Conservation (phyloP, 2,329 filamentous ascomycete species). For the Arthrobotrys megalospora region DNA sequence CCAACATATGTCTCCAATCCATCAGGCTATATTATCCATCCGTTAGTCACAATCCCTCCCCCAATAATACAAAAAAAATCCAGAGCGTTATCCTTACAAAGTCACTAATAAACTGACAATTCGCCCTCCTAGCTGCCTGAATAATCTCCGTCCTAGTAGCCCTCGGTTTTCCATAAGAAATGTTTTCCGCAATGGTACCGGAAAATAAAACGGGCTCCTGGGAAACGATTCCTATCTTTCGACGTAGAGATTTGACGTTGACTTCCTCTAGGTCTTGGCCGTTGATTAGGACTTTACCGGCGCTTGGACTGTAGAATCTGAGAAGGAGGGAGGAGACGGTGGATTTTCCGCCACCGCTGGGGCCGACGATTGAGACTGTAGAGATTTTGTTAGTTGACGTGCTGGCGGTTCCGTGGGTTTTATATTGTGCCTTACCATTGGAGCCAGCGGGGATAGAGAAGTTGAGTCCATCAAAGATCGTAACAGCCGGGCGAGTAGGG, state of each 20-base stretch:
- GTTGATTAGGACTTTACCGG: constrained; percentile 84
- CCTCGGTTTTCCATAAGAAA: constrained; percentile 87
- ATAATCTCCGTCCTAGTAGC: constrained; percentile 87
- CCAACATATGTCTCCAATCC: constrained; percentile 95
- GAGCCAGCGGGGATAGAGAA: constrained; percentile 94
- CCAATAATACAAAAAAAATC: background rate
- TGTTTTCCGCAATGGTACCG: constrained; percentile 87
- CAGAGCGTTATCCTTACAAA: constrained; percentile 70
- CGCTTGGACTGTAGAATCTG: constrained; percentile 88
- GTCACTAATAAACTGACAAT: constrained; percentile 96
- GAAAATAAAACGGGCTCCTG: constrained; percentile 96
- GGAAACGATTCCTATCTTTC: constrained; percentile 93
- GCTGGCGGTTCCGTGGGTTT: no score
- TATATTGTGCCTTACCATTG: constrained; percentile 70
- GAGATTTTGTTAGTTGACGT: background rate
- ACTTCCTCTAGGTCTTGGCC: constrained; percentile 85
- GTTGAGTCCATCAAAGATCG: constrained; percentile 88
- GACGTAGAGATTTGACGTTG: constrained; percentile 92
- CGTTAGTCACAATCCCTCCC: background rate
- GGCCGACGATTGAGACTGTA: constrained; percentile 89
- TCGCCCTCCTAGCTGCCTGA: constrained; percentile 88
- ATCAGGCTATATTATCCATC: constrained; percentile 73
- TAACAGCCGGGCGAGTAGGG: constrained; percentile 90
- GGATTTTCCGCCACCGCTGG: constrained; percentile 95
- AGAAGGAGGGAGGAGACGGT: constrained; percentile 87